These are phyloP conservation scores for Spongospora subterranea DNA, from an alignment of 208 protist species.

Conservation along the genomic window DNA sequence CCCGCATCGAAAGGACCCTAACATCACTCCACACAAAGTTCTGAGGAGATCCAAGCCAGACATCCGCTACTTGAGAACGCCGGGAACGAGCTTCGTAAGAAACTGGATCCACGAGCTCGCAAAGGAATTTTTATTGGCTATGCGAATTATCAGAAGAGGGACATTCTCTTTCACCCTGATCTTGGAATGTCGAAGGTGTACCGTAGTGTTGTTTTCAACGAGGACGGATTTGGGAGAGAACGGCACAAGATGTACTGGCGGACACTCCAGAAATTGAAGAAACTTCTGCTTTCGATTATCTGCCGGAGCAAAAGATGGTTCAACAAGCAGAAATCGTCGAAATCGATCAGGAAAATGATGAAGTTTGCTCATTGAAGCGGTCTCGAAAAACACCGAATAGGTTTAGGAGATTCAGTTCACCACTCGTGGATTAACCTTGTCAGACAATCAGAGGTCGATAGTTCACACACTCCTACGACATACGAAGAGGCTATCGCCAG, in stretches of 20 bases:
- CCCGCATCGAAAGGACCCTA: background rate
- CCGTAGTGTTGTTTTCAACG: conserved; percentile 13
- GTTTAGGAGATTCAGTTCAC: conserved; percentile 24
- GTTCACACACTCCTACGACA: conserved; percentile 6
- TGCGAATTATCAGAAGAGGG: background rate
- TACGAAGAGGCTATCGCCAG: background rate
- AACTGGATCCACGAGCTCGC: conserved; percentile 10
- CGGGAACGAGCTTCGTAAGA: background rate
- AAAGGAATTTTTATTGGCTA: conserved; percentile 46
- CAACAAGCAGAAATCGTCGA: background rate
- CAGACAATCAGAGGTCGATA: background rate
- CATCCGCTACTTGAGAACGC: background rate
- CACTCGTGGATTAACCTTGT: background rate
- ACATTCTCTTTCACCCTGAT: background rate
- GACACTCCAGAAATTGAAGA: background rate
- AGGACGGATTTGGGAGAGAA: background rate
- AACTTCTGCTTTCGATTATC: background rate
- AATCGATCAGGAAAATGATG: background rate
- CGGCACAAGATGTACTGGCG: background rate
- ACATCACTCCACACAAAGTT: background rate
- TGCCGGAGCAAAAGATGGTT: background rate
- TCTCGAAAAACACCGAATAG: background rate
- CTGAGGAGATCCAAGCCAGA: conserved; percentile 22
- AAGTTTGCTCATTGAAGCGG: background rate
- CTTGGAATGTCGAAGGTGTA: background rate